A percentile compares a stretch with the other conserved stretches of the same genome.
These are phyloP conservation scores for Zoysia pacifica DNA, from an alignment of 176 grass and related monocot genomes.

Conservation along the genomic window DNA sequence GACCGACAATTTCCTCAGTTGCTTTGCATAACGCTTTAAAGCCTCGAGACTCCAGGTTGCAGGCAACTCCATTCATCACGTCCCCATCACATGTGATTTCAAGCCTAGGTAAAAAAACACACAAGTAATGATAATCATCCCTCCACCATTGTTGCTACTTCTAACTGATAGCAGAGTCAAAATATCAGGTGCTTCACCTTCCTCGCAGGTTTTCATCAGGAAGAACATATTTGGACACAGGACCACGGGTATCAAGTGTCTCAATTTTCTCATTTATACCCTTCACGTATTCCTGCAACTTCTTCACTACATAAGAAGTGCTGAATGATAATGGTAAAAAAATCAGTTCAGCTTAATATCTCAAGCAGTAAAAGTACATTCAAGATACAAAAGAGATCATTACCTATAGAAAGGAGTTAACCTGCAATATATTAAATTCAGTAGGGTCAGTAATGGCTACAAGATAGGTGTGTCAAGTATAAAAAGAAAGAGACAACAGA, in stretches of 20 bases:
- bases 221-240: constrained; percentile 94
- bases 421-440: constrained; percentile 53
- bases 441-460: constrained; percentile 35
- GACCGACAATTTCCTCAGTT: constrained; percentile 80
- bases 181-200: constrained; percentile 55
- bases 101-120: constrained; percentile 53
- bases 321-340: constrained; percentile 53
- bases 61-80: constrained; percentile 85
- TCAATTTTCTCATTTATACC: constrained; percentile 80
- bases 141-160: constrained; percentile 12
- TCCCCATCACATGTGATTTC: constrained; percentile 70
- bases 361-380: constrained; percentile 4
- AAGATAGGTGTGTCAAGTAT: constrained; percentile 27
- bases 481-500: not conserved
- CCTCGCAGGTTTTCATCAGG: constrained; percentile 90
- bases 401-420: constrained; percentile 99
- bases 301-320: constrained; percentile 61
- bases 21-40: constrained; percentile 88
- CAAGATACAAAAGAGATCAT: constrained; percentile 18
- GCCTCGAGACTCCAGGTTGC: constrained; percentile 76
- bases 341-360: constrained; percentile 22
- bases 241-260: constrained; percentile 68
- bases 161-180: constrained; percentile 5
- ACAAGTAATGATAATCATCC: not conserved
- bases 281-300: constrained; percentile 71